These are phyloP conservation scores for Naganishia liquefaciens DNA, from an alignment of 1,284 basidiomycete species.

Conservation along the genomic window DNA sequence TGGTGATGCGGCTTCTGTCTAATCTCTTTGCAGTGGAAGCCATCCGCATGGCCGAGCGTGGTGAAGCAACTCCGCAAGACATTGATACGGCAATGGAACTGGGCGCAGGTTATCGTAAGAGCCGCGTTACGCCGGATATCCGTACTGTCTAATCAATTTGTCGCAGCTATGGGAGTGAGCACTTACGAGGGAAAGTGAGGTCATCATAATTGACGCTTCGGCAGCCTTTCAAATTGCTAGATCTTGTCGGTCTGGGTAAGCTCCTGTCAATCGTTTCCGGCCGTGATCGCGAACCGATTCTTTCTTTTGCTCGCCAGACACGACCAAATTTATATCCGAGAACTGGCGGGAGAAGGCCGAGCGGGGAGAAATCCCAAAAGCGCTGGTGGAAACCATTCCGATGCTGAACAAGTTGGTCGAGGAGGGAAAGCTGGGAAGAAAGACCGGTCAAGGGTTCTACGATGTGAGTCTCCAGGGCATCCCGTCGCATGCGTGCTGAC, in stretches of 20 bases:
- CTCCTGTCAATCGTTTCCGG: not conserved
- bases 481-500: no score
- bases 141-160: not conserved
- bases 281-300: not conserved
- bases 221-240: constrained; percentile 61
- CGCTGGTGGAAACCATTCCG: constrained; percentile 55
- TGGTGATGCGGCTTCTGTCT: not conserved
- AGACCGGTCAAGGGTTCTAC: constrained; percentile 57
- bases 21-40: constrained; percentile 56
- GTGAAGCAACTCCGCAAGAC: constrained; percentile 61
- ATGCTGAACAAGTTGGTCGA: constrained; percentile 58
- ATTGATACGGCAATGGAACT: constrained; percentile 64
- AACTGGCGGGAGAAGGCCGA: constrained; percentile 60
- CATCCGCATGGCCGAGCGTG: constrained; percentile 61
- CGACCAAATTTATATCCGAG: constrained; percentile 56
- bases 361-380: constrained; percentile 53
- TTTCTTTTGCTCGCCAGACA: constrained; percentile 39
- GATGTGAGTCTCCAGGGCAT: constrained; percentile 41
- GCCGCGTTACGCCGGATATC: constrained; percentile 8
- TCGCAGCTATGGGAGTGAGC: constrained; percentile 52
- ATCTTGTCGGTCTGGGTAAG: constrained; percentile 57
- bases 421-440: constrained; percentile 60
- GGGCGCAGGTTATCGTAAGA: constrained; percentile 59
- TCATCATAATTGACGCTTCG: constrained; percentile 19
- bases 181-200: not conserved